These are phyloP conservation scores for Petunia axillaris DNA, from an alignment of 257 asterid species.

Conservation along the genomic window DNA sequence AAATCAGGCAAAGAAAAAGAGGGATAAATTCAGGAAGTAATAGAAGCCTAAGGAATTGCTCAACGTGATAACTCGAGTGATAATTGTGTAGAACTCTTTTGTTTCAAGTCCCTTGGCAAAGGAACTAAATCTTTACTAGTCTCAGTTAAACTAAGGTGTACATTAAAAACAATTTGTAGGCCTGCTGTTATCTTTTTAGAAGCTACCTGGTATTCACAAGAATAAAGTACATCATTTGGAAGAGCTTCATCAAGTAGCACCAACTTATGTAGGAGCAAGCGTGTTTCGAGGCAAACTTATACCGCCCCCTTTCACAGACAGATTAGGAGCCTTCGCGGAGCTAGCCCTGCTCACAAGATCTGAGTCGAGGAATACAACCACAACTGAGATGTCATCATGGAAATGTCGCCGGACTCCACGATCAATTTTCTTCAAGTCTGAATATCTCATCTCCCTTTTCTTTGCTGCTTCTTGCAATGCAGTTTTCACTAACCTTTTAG, in stretches of 20 bases:
- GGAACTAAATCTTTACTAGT: conserved; percentile 45
- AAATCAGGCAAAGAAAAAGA: background rate
- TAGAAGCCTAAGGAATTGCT: conserved; percentile 25
- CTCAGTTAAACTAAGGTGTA: conserved; percentile 49
- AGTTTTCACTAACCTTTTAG: conserved; percentile 71
- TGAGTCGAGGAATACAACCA: conserved; percentile 70
- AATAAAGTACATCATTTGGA: conserved; percentile 30
- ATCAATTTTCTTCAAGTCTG: conserved; percentile 83
- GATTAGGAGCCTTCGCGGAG: conserved; percentile 44
- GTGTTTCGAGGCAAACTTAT: conserved; percentile 47
- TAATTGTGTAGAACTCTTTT: conserved; percentile 29
- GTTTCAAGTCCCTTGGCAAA: conserved; percentile 35
- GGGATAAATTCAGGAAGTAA: conserved; percentile 13
- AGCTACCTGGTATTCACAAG: conserved; percentile 54
- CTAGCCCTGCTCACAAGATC: conserved; percentile 74
- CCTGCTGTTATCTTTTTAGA: conserved; percentile 44
- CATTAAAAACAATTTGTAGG: conserved; percentile 45
- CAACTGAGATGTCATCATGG: conserved; percentile 86
- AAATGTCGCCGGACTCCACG: conserved; percentile 86
- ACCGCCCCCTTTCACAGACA: conserved; percentile 75
- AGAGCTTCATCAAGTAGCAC: conserved; percentile 35
- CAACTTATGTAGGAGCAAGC: conserved; percentile 55
- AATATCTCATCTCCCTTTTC: conserved; percentile 93
- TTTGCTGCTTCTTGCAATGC: conserved; percentile 87
- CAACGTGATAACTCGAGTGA: conserved; percentile 29